Base-by-base conservation (phyloP, 805 yeast genomes). In the Cyberlindnera amylophila region DNA sequence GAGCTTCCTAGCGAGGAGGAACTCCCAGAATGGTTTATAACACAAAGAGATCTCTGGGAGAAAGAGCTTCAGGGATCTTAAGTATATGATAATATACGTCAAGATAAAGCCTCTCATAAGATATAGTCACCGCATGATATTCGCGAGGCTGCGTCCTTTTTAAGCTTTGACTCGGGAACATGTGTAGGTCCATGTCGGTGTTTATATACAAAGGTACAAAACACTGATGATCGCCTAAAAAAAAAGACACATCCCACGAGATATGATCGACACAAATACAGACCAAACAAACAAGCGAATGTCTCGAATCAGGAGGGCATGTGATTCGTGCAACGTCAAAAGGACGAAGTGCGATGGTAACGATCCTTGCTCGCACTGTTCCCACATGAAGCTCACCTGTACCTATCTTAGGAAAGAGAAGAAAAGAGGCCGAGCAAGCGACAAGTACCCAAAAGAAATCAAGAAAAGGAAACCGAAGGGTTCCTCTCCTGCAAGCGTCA, bases 11-110 rank as follows among this genome's bases (percentile, higher is more conserved):
- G 71, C 8, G 88, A 81, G 38, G 62, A 69, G 11, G 67, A 72
- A 32, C 66, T 88, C n/a, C 95, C 96, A 0, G 66, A 58, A 2
- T 88, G 96, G 96, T 86, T 86, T 53, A 67, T 67, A 16, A 61
- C 65, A 24, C 85, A 84, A 44, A 61, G 90, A 45, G 74, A 79
- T 46, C 55, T 67, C 41, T 86, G 91, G 95, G 89, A 83, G 51
- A 3, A 17, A 8, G 14, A n/a, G 24, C 24, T 21, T 9, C 24
- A 21, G 24, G 24, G 24, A 9, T 21, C 24, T 21, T 21, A 9
- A 21, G 9, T 21, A 21, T 21, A 21, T 21, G 24, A 21, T 21
- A 21, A 21, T 21, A 21, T 21, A 21, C 24, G n/a, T n/a, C n/a
- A n/a, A n/a, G n/a, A n/a, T n/a, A n/a, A 6, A 21, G 24, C 6